phyloP scores from a whole-genome alignment of 2,329 filamentous ascomycete species.

The Amauroascus niger region DNA sequence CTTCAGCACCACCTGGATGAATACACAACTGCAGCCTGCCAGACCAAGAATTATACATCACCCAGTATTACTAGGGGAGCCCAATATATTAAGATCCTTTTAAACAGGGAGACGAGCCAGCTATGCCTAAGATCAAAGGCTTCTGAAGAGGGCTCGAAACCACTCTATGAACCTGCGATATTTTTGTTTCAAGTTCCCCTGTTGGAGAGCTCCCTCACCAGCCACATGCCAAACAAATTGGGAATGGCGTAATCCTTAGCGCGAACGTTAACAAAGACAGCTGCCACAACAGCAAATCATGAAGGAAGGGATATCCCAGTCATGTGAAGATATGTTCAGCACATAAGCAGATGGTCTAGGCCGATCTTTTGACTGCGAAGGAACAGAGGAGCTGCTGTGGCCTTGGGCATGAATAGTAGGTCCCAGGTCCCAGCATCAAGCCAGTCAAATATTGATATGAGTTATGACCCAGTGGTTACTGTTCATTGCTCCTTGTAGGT shows the following conservation, averaged over 20 bases:
- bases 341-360: not conserved
- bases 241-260: conserved; percentile 9
- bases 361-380: not conserved
- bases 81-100: not conserved
- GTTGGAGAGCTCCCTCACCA: not conserved
- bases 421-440: not conserved
- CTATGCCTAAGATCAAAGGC: not conserved
- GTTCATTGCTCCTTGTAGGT: not conserved
- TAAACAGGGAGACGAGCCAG: not conserved
- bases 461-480: not conserved
- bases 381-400: not conserved
- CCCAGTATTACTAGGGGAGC: not conserved
- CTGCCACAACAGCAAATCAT: conserved; percentile 1
- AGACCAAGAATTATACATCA: not conserved
- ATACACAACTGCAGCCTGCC: not conserved
- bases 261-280: not conserved
- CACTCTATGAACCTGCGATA: not conserved
- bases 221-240: conserved; percentile 3
- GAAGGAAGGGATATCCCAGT: not conserved
- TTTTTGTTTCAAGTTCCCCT: not conserved
- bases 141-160: not conserved
- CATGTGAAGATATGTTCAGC: conserved; percentile 4
- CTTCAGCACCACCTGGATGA: not conserved
- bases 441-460: not conserved
- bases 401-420: not conserved